Percentiles rank a stretch among this genome's conserved stretches.
Evolutionary conservation across 768 basidiomycete species (phyloP).

Genomic region (Boletales sp.): DNA sequence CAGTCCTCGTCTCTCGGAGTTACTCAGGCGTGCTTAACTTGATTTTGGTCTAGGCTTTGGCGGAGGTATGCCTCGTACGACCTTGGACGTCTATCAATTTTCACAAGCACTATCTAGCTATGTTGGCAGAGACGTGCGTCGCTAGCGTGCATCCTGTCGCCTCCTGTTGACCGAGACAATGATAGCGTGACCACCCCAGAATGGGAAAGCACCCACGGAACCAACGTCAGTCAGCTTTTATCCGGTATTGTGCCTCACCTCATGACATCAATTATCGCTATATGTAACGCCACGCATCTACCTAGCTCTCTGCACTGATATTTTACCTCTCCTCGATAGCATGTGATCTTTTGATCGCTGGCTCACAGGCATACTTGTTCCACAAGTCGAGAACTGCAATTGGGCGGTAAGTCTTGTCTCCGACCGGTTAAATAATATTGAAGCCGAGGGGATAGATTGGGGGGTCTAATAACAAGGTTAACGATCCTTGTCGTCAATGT

Average conservation of each 20-base stretch:
- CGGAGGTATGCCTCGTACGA: constrained; percentile 19
- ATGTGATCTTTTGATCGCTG: constrained; percentile 33
- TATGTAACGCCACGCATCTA: no score
- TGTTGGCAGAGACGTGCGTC: constrained; percentile 32
- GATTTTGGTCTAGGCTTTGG: constrained; percentile 20
- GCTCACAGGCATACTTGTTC: constrained; percentile 32
- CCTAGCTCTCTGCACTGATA: constrained; percentile 28
- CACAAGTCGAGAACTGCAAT: constrained; percentile 26
- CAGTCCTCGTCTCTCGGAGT: not conserved
- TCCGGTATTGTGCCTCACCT: not conserved
- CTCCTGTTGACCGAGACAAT: not conserved
- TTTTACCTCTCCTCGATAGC: constrained; percentile 33
- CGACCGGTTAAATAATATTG: not conserved
- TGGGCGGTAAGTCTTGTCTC: constrained; percentile 19
- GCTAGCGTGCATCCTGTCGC: not conserved
- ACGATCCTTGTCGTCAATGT: constrained; percentile 35
- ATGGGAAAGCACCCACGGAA: constrained; percentile 32
- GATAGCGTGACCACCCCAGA: constrained; percentile 27
- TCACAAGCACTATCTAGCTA: constrained; percentile 18
- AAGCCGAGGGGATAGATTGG: constrained; percentile 17
- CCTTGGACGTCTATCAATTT: not conserved
- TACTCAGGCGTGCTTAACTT: not conserved
- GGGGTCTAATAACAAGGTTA: constrained; percentile 31
- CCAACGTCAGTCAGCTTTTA: constrained; percentile 22
- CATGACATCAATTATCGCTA: not conserved